Conservation (phyloP, 2,329 filamentous ascomycete species). For the Onygenales sp. region DNA sequence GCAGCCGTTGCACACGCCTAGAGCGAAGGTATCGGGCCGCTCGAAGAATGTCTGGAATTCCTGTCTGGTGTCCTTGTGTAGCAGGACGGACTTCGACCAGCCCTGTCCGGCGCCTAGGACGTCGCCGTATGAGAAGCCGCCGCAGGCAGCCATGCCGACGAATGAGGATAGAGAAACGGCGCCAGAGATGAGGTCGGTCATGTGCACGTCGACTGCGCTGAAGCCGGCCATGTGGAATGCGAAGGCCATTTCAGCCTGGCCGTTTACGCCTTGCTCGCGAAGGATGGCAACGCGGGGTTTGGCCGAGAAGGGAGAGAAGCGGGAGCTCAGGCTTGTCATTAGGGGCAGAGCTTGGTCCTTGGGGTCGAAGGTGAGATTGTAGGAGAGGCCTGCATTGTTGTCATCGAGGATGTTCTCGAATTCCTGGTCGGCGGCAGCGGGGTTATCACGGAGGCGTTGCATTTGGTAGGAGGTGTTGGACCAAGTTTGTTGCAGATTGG, state of each 20-base stretch:
- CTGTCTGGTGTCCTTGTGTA: constrained; percentile 64
- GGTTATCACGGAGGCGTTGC: constrained; percentile 84
- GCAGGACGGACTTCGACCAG: constrained; percentile 87
- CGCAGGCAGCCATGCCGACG: constrained; percentile 83
- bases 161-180: constrained; percentile 74
- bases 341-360: constrained; percentile 66
- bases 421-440: constrained; percentile 75
- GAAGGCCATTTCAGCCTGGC: constrained; percentile 95
- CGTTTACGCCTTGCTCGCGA: constrained; percentile 90
- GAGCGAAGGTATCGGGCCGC: constrained; percentile 77
- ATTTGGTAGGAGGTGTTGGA: constrained; percentile 79
- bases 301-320: constrained; percentile 46
- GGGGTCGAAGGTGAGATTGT: constrained; percentile 71
- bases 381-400: constrained; percentile 71
- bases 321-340: constrained; percentile 50
- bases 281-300: constrained; percentile 81
- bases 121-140: constrained; percentile 92
- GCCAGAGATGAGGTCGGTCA: constrained; percentile 79
- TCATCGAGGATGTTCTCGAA: constrained; percentile 65
- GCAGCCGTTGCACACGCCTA: constrained; percentile 96
- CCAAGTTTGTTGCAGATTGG: constrained; percentile 79
- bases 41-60: constrained; percentile 82
- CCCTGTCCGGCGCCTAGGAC: constrained; percentile 91
- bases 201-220: constrained; percentile 86
- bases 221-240: constrained; percentile 89